Evolutionary conservation across 2,329 filamentous ascomycete genomes (phyloP).

Genomic region (Bipolaris sorokiniana): DNA sequence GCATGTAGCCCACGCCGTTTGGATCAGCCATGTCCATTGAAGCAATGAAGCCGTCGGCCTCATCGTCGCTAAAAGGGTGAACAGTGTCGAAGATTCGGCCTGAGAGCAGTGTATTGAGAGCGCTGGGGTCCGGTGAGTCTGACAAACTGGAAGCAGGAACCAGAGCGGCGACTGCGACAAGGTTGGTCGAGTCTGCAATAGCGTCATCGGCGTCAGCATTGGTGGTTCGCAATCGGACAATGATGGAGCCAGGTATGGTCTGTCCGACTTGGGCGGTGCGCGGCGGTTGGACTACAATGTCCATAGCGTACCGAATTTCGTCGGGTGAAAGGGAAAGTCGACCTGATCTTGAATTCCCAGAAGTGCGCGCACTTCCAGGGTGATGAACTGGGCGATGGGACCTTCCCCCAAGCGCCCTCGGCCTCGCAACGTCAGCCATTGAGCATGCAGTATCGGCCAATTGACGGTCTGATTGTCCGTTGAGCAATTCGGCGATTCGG

Average conservation of each 20-base stretch:
- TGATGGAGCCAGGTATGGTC: conserved; percentile 39
- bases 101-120: conserved; percentile 39
- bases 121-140: conserved; percentile 34
- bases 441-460: conserved; percentile 22
- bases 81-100: conserved; percentile 45
- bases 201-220: conserved; percentile 43
- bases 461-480: conserved; percentile 31
- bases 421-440: conserved; percentile 50
- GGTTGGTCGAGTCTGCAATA: conserved; percentile 41
- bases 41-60: conserved; percentile 44
- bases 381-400: conserved; percentile 41
- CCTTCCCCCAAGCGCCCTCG: conserved; percentile 39
- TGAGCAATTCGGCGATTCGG: conserved; percentile 41
- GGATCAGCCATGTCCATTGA: conserved; percentile 47
- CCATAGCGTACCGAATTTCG: conserved; percentile 47
- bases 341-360: conserved; percentile 34
- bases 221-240: conserved; percentile 43
- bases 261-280: conserved; percentile 42
- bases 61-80: conserved; percentile 46
- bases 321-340: conserved; percentile 34
- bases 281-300: conserved; percentile 48
- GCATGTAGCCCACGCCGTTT: conserved; percentile 47
- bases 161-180: conserved; percentile 43
- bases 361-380: conserved; percentile 27
- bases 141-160: conserved; percentile 38